phyloP scores from a whole-genome alignment of 768 basidiomycete species.

The Hypsizygus marmoreus region DNA sequence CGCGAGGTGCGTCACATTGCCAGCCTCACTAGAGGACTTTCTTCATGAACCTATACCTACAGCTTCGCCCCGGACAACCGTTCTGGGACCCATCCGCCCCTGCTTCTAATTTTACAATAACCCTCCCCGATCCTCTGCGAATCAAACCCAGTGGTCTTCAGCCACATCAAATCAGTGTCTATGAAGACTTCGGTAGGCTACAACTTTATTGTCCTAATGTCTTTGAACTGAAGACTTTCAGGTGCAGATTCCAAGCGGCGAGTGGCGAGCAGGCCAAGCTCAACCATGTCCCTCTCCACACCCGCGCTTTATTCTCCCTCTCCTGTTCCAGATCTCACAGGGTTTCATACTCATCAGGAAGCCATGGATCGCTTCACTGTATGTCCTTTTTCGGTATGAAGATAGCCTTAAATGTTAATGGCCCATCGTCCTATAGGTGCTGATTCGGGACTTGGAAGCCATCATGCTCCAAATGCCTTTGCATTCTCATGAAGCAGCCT shows the following conservation, averaged over 20 bases:
- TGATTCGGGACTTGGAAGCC: conserved; percentile 75
- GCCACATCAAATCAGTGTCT: conserved; percentile 80
- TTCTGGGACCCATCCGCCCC: conserved; percentile 90
- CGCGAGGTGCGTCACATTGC: conserved; percentile 60
- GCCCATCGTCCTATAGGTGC: conserved; percentile 30
- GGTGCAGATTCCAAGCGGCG: conserved; percentile 61
- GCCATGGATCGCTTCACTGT: conserved; percentile 89
- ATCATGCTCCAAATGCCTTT: conserved; percentile 75
- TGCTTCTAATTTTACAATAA: conserved; percentile 65
- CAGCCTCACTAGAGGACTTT: neutral
- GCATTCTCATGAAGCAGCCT: conserved; percentile 58
- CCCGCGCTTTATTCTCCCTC: conserved; percentile 58
- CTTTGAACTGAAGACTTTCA: conserved; percentile 19
- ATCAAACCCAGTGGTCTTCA: conserved; percentile 84
- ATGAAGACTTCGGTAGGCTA: conserved; percentile 93
- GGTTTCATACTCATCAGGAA: conserved; percentile 69
- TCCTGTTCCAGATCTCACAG: conserved; percentile 58
- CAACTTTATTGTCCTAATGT: neutral
- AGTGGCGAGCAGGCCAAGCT: conserved; percentile 65
- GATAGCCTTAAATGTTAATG: conserved; percentile 9
- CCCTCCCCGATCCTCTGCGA: conserved; percentile 86
- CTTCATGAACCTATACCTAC: conserved; percentile 9
- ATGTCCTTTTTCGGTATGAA: conserved; percentile 25
- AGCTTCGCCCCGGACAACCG: conserved; percentile 69
- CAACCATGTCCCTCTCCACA: conserved; percentile 66